Percentiles rank a stretch among this genome's conserved stretches.
These are phyloP conservation scores for Persicaria tinctoria DNA, from an alignment of 148 eudicot genomes.

Conservation along the genomic window DNA sequence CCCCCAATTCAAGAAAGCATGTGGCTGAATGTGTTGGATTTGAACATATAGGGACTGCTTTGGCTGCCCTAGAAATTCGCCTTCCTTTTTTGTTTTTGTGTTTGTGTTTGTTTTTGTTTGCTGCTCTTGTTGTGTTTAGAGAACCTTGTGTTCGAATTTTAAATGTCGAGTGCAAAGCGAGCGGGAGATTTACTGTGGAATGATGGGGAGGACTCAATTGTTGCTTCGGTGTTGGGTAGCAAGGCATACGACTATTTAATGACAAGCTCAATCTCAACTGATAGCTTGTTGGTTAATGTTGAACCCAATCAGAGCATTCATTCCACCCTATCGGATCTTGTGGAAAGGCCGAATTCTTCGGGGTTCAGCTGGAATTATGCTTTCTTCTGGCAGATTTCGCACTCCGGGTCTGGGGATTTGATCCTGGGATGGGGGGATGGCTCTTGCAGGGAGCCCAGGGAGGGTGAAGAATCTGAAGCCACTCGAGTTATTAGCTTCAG, in stretches of 20 bases:
- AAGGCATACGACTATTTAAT: constrained; percentile 71
- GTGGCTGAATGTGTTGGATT: constrained; percentile 13
- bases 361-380: constrained; percentile 94
- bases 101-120: background rate
- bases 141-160: background rate
- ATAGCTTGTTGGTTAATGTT: constrained; percentile 52
- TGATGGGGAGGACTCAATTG: constrained; percentile 71
- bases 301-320: constrained; percentile 61
- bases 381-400: constrained; percentile 78
- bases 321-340: constrained; percentile 72
- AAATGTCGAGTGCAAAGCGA: constrained; percentile 30
- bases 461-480: constrained; percentile 54
- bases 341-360: constrained; percentile 43
- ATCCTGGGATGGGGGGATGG: constrained; percentile 97
- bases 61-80: background rate
- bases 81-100: no score
- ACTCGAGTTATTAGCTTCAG: constrained; percentile 31
- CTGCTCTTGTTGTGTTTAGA: background rate
- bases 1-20: background rate
- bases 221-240: constrained; percentile 63
- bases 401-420: constrained; percentile 58
- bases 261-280: constrained; percentile 48
- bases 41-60: background rate
- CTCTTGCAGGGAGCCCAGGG: constrained; percentile 79
- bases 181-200: constrained; percentile 35